Evolutionary conservation across 805 yeast genomes (phyloP).

Genomic region (Starmerella apis): DNA sequence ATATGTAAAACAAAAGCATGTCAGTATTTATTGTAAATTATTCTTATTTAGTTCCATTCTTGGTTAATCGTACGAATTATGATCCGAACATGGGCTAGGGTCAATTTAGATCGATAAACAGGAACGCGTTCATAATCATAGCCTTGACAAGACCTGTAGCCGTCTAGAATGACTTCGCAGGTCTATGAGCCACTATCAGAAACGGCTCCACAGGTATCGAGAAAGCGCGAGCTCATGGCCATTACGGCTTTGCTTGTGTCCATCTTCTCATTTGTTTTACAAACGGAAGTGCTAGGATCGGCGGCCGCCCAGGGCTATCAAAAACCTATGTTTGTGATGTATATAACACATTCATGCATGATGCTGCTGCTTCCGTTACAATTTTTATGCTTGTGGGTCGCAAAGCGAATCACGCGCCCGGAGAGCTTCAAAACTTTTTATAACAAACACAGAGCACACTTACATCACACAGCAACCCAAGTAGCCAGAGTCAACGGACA

Average conservation of each 20-base stretch:
- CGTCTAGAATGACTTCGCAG: neutral
- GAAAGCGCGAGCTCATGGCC: slow-evolving; percentile 38
- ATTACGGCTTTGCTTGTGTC: slow-evolving; percentile 40
- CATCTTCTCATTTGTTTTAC: slow-evolving; percentile 55
- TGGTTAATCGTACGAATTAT: no score
- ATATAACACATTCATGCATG: slow-evolving; percentile 72
- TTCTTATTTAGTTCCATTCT: neutral
- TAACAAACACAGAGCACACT: slow-evolving; percentile 18
- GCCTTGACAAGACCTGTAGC: neutral
- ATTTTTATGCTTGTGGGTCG: slow-evolving; percentile 39
- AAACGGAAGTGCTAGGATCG: slow-evolving; percentile 70
- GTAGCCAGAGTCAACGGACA: slow-evolving; percentile 17
- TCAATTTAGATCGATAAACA: neutral
- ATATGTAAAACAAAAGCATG: no score
- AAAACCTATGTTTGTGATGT: slow-evolving; percentile 55
- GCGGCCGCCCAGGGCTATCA: slow-evolving; percentile 48
- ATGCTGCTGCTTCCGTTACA: slow-evolving; percentile 63
- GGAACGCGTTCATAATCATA: neutral
- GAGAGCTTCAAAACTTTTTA: slow-evolving; percentile 14
- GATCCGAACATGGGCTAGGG: slow-evolving; percentile 4
- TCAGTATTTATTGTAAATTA: no score
- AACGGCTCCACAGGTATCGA: slow-evolving; percentile 7
- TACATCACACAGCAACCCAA: slow-evolving; percentile 18
- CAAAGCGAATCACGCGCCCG: slow-evolving; percentile 4
- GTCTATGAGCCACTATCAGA: neutral